phyloP scores from a whole-genome alignment of 805 yeast genomes.

The Spathaspora passalidarum region DNA sequence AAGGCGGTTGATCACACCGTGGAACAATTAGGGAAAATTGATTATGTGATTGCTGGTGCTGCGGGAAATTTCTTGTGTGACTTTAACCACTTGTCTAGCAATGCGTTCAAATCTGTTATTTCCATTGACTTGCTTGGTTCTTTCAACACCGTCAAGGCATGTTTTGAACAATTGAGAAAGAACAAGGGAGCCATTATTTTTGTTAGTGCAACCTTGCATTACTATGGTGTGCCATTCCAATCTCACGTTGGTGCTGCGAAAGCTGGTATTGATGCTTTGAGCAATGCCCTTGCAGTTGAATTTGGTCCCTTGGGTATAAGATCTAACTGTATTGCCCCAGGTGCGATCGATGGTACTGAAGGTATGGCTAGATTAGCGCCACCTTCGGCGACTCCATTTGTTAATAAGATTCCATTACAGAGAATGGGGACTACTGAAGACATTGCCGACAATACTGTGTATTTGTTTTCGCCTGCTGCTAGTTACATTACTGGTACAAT shows the following conservation, averaged over 20 bases:
- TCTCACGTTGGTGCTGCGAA: slow-evolving; percentile 92
- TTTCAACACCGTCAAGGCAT: slow-evolving; percentile 85
- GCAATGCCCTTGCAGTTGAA: slow-evolving; percentile 83
- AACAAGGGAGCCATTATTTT: slow-evolving; percentile 73
- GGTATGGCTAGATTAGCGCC: slow-evolving; percentile 68
- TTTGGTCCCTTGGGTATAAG: slow-evolving; percentile 87
- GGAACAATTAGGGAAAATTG: slow-evolving; percentile 68
- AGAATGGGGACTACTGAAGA: slow-evolving; percentile 70
- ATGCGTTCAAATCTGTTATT: slow-evolving; percentile 86
- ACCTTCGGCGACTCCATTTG: slow-evolving; percentile 26
- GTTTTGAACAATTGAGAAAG: slow-evolving; percentile 58
- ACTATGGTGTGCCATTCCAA: slow-evolving; percentile 86
- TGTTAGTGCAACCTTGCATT: slow-evolving; percentile 87
- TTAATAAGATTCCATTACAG: slow-evolving; percentile 57
- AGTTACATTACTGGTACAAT: slow-evolving; percentile 72
- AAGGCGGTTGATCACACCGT: slow-evolving; percentile 68
- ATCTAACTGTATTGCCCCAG: slow-evolving; percentile 87
- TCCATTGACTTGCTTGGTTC: slow-evolving; percentile 87
- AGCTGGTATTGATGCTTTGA: slow-evolving; percentile 90
- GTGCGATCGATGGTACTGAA: slow-evolving; percentile 84
- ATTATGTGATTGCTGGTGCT: slow-evolving; percentile 90
- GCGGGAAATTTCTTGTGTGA: slow-evolving; percentile 91
- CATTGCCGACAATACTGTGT: slow-evolving; percentile 86
- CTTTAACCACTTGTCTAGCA: slow-evolving; percentile 71
- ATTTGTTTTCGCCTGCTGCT: slow-evolving; percentile 80